Base-by-base conservation (phyloP, 129 eudicot species). In the Saposhnikovia divaricata region DNA sequence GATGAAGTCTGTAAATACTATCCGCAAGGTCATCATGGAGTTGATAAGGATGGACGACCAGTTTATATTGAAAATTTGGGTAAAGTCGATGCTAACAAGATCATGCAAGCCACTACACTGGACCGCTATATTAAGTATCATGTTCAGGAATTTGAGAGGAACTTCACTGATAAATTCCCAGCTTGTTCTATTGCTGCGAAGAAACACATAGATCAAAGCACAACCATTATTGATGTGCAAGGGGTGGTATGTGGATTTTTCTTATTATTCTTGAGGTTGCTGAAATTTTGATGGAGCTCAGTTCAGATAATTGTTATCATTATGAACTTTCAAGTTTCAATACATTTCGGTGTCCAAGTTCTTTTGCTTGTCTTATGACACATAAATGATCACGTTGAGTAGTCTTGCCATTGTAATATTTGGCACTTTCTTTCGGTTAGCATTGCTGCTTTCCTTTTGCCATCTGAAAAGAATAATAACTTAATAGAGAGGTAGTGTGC, bases 1-100 rank as follows among this genome's bases (percentile, higher is more conserved):
- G 96, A 89, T 23, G 96, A 94, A 78, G 98, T 94, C 16, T 72
- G 87, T 69, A 80, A 86, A 82, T 79, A 94, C 85, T 94, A 94
- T 78, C 98, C 98, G 39, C 98, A 94, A 85, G 97, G 98, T 73
- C 96, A 94, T 80, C 98, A 94, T 18, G 98, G 98, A 13, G 96
- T 94, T 80, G 98, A 94, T 84, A 94, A 92, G 81, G 91, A 90
- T 34, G 98, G 98, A 25, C 79, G 96, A 53, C 98, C 98, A 0
- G 90, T 94, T 34, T 94, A 94, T 86, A 89, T 94, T 28, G 98
- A 94, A 72, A 90, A 87, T 65, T 87, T 94, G 45, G 98, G 98
- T 57, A 89, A 84, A 82, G 98, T 94, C 73, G 98, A 94, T 77
- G 81, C 98, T 27, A 85, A 83, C 77, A 94, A 90, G 88, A 91